A percentile compares a stretch with the other conserved stretches of the same genome.
These are phyloP conservation scores for Euphorbia tirucalli DNA, from an alignment of 345 rosid genomes.

Conservation along the genomic window DNA sequence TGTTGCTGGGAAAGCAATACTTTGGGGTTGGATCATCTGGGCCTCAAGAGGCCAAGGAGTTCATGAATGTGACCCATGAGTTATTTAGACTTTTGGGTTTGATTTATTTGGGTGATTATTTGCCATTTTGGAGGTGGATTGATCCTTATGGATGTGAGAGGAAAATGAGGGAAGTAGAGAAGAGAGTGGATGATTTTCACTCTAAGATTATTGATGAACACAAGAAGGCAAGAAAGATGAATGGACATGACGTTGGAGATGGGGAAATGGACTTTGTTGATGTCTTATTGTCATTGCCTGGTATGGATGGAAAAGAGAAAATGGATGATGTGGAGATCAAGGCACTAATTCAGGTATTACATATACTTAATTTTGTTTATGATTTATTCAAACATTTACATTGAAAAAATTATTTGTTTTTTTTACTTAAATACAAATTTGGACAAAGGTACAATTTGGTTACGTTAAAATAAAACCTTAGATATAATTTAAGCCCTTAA, in stretches of 20 bases:
- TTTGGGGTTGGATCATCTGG: slow-evolving; percentile 63
- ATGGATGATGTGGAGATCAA: slow-evolving; percentile 82
- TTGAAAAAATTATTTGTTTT: too few relatives aligned
- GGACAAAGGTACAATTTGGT: too few relatives aligned
- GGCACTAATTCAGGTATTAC: slow-evolving; percentile 75
- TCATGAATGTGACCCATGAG: slow-evolving; percentile 80
- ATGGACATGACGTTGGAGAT: neutral
- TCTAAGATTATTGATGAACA: slow-evolving; percentile 69
- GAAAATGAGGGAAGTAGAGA: slow-evolving; percentile 79
- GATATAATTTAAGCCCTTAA: too few relatives aligned
- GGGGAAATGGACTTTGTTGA: slow-evolving; percentile 82
- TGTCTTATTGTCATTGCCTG: slow-evolving; percentile 73
- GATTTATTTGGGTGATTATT: slow-evolving; percentile 83
- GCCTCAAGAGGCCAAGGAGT: slow-evolving; percentile 70
- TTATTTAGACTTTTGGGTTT: slow-evolving; percentile 68
- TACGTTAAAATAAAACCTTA: too few relatives aligned
- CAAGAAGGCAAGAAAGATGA: slow-evolving; percentile 30
- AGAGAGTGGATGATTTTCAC: slow-evolving; percentile 88
- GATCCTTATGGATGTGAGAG: slow-evolving; percentile 80
- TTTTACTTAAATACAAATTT: too few relatives aligned
- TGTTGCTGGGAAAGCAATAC: slow-evolving; percentile 79
- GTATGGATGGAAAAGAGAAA: slow-evolving; percentile 58
- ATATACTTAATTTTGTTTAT: neutral
- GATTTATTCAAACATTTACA: too few relatives aligned
- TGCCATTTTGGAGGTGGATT: slow-evolving; percentile 89